A percentile compares a stretch with the other conserved stretches of the same genome.
phyloP scores from a whole-genome alignment of 352 stramenopile genomes.

The Globisporangium camurandrum region DNA sequence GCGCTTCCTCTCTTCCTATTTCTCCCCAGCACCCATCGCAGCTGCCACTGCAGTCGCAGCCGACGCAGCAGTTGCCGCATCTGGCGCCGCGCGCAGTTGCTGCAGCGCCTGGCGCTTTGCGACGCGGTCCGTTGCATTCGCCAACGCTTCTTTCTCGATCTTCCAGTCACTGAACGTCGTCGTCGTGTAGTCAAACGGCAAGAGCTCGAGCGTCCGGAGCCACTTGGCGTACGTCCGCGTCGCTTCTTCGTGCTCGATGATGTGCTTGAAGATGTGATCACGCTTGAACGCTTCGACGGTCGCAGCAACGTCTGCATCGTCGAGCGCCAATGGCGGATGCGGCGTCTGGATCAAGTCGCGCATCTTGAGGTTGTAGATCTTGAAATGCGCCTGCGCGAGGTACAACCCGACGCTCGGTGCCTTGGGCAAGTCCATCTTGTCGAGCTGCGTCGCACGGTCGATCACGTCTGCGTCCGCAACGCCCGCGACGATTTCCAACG shows the following conservation, averaged over 20 bases:
- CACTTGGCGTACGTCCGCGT: constrained; percentile 80
- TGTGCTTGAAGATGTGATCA: constrained; percentile 72
- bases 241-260: constrained; percentile 69
- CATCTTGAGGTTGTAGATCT: constrained; percentile 82
- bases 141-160: constrained; percentile 61
- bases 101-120: constrained; percentile 37
- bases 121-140: constrained; percentile 24
- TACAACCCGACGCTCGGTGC: constrained; percentile 82
- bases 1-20: too few relatives aligned
- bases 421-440: constrained; percentile 85
- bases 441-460: constrained; percentile 44
- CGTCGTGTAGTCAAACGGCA: constrained; percentile 65
- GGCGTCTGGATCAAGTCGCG: constrained; percentile 54
- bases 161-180: constrained; percentile 66
- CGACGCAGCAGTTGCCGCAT: neutral
- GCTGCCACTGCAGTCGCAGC: neutral
- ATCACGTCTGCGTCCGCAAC: constrained; percentile 45
- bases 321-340: constrained; percentile 60
- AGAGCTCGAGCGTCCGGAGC: constrained; percentile 54
- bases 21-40: neutral
- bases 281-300: constrained; percentile 75
- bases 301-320: constrained; percentile 35
- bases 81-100: constrained; percentile 10
- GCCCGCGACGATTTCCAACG: constrained; percentile 66
- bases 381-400: constrained; percentile 78